phyloP scores from a whole-genome alignment of 192 early-diverging fungal genomes.

The Rhizophagus clarus region DNA sequence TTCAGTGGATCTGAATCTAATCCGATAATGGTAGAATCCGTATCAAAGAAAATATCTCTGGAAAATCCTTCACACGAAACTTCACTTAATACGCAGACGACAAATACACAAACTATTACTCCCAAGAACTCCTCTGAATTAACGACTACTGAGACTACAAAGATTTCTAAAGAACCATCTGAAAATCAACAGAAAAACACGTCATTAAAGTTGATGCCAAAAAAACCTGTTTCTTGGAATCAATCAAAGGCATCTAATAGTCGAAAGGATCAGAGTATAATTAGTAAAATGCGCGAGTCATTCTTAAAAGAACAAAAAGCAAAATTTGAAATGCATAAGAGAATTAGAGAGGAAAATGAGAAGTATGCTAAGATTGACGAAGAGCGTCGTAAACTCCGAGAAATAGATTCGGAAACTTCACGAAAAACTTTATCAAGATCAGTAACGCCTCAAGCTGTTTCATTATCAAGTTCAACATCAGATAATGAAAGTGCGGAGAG shows the following conservation, averaged over 20 bases:
- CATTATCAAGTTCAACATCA: neutral
- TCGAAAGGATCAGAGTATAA: neutral
- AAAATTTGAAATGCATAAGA: neutral
- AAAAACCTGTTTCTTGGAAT: neutral
- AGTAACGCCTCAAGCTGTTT: neutral
- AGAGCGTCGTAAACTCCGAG: neutral
- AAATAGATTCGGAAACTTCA: neutral
- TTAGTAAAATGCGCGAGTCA: neutral
- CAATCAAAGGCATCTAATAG: neutral
- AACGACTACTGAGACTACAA: neutral
- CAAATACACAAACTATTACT: neutral
- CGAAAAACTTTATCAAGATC: conserved; percentile 16
- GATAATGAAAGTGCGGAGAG: conserved; percentile 35
- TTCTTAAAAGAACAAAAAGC: neutral
- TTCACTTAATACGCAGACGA: neutral
- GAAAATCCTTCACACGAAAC: neutral
- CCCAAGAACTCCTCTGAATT: neutral
- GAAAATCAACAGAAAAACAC: too few species aligned
- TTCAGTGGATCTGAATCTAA: neutral
- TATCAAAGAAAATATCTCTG: neutral
- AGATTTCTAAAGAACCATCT: neutral
- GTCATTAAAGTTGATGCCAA: neutral
- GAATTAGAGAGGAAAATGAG: neutral
- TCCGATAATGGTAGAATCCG: neutral
- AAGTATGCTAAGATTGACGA: neutral